phyloP scores from a whole-genome alignment of 192 early-diverging fungal genomes.

The Piromyces finnis region DNA sequence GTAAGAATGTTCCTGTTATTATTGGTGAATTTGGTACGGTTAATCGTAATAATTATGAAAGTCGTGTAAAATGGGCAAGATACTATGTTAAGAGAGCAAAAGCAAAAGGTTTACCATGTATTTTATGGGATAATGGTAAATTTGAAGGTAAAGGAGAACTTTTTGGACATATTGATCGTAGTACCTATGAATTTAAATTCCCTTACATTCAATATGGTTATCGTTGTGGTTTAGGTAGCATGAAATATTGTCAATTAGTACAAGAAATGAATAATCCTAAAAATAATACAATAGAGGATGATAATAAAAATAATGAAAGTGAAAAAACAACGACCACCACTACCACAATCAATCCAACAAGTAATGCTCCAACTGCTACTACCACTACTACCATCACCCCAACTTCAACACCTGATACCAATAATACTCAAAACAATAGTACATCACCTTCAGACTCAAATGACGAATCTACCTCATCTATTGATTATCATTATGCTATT shows the following conservation, averaged over 20 bases:
- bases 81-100: background rate
- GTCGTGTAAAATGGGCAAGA: background rate
- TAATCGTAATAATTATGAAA: background rate
- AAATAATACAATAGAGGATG: too few species aligned
- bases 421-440: too few species aligned
- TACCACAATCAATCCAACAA: too few species aligned
- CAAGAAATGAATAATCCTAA: background rate
- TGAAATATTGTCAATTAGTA: background rate
- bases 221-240: background rate
- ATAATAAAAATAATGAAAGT: too few species aligned
- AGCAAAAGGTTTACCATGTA: background rate
- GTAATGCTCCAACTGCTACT: too few species aligned
- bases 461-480: too few species aligned
- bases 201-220: background rate
- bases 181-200: background rate
- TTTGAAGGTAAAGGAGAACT: background rate
- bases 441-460: too few species aligned
- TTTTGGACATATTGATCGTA: background rate
- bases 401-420: too few species aligned
- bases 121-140: background rate
- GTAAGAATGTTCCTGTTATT: background rate
- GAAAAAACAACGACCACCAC: too few species aligned
- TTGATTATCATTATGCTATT: too few species aligned
- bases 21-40: background rate
- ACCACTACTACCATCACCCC: too few species aligned